A percentile compares a stretch with the other conserved stretches of the same genome.
phyloP scores from a whole-genome alignment of 2,329 filamentous ascomycete genomes.

The Fusarium transvaalense region DNA sequence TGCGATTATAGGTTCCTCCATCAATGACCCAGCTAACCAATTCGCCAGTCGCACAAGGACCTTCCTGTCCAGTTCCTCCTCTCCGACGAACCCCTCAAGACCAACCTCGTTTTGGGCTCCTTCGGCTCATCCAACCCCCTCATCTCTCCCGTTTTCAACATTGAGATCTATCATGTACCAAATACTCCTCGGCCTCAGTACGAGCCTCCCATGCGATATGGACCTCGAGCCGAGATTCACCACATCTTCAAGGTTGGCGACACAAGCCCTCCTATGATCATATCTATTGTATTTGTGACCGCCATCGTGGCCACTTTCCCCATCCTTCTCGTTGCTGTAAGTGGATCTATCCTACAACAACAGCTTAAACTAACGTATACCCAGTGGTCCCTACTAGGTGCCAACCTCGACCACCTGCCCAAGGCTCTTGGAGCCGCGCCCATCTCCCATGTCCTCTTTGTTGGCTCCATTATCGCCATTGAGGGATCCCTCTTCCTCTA shows the following conservation, averaged over 20 bases:
- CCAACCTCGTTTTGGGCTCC: slow-evolving; percentile 86
- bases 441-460: slow-evolving; percentile 84
- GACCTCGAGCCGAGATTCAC: slow-evolving; percentile 85
- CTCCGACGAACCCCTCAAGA: slow-evolving; percentile 75
- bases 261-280: slow-evolving; percentile 81
- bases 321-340: slow-evolving; percentile 76
- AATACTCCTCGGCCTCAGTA: slow-evolving; percentile 69
- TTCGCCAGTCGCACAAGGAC: slow-evolving; percentile 82
- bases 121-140: slow-evolving; percentile 81
- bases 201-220: slow-evolving; percentile 82
- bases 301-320: slow-evolving; percentile 81
- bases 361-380: slow-evolving; percentile 36
- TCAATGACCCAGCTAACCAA: slow-evolving; percentile 45
- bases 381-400: slow-evolving; percentile 85
- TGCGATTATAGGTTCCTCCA: slow-evolving; percentile 47
- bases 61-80: slow-evolving; percentile 85
- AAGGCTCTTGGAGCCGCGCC: slow-evolving; percentile 83
- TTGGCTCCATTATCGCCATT: slow-evolving; percentile 87
- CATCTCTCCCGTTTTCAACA: slow-evolving; percentile 77
- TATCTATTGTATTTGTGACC: slow-evolving; percentile 82
- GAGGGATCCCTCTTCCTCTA: slow-evolving; percentile 96
- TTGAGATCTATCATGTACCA: slow-evolving; percentile 74
- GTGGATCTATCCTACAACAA: slow-evolving; percentile 47
- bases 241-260: slow-evolving; percentile 89
- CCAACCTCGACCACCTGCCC: slow-evolving; percentile 81